Base-by-base conservation (phyloP, 768 basidiomycete genomes). In the Boletus sp. region DNA sequence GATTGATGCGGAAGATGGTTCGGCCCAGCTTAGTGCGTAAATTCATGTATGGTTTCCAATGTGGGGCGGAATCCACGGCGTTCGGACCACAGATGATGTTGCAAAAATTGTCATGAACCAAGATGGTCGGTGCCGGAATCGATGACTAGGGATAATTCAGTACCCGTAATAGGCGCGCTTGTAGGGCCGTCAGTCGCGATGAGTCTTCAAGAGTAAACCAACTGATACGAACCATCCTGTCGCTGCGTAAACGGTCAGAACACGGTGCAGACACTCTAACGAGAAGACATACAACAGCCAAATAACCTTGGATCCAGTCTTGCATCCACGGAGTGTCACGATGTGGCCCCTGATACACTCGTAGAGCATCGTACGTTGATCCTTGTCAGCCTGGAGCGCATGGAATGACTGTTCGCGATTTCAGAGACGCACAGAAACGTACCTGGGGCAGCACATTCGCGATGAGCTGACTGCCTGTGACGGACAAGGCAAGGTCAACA, bases 301-400 rank as follows among this genome's bases (percentile, higher is more conserved):
- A 67, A 93, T 93, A 66, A 93, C 90, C 68, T 92, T 92, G 1
- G 91, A 92, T 29, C 92, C 92, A 2, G 92, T 92, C 78, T 93
- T 93, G 69, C 90, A 92, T 20, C 92, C 92, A 37, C 92, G 83
- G n/a, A 94, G 78, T 30, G 91, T 93, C 47, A 93, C 91, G 61
- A 93, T 92, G 66, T 93, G 90, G 4, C 90, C 89, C 39, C 87
- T 80, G 60, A 93, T 92, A 64, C 92, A 92, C 42, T 93, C 91
- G 64, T 92, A 93, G 36, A 94, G 76, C 57, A 86, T 71, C 3
- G 87, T 84, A 20, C 92, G 84, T 68, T 94, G 92, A 52, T 92
- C 92, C 71, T 92, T 91, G 73, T 92, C 89, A 52, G 88, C 89
- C 90, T 92, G 20, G 29, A 40, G 49, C 28, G 18, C 44, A 56